Conservation (phyloP, 2,329 filamentous ascomycete genomes). For the Cercospora brassicicola region DNA sequence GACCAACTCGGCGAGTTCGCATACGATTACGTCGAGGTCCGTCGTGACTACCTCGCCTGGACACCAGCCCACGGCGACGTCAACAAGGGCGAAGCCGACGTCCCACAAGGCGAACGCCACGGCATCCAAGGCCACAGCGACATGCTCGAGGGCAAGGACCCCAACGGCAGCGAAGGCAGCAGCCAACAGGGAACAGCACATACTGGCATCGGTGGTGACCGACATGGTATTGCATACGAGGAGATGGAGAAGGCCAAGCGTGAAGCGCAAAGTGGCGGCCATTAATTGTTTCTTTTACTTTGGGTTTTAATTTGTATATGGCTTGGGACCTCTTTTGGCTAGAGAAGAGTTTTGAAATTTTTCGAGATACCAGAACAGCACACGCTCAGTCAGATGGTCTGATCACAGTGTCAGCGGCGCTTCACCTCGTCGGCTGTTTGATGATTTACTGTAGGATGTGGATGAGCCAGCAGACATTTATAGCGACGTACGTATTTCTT, state of each 20-base stretch:
- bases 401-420: conserved; percentile 2
- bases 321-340: neutral
- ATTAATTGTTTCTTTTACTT: conserved; percentile 10
- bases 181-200: conserved; percentile 44
- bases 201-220: conserved; percentile 53
- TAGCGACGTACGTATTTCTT: neutral
- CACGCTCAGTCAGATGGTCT: conserved; percentile 2
- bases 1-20: conserved; percentile 88
- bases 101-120: conserved; percentile 66
- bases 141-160: conserved; percentile 60
- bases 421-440: neutral
- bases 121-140: conserved; percentile 62
- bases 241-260: conserved; percentile 39
- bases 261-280: conserved; percentile 22
- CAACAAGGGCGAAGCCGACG: conserved; percentile 57
- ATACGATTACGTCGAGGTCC: conserved; percentile 87
- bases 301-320: conserved; percentile 1
- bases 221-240: conserved; percentile 54
- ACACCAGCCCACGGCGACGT: conserved; percentile 71
- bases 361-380: conserved; percentile 18
- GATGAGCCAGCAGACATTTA: neutral
- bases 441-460: neutral
- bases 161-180: conserved; percentile 45
- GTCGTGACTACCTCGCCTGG: conserved; percentile 85
- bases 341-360: conserved; percentile 6